Evolutionary conservation across 768 basidiomycete genomes (phyloP).

Genomic region (Amanita polypyramis): DNA sequence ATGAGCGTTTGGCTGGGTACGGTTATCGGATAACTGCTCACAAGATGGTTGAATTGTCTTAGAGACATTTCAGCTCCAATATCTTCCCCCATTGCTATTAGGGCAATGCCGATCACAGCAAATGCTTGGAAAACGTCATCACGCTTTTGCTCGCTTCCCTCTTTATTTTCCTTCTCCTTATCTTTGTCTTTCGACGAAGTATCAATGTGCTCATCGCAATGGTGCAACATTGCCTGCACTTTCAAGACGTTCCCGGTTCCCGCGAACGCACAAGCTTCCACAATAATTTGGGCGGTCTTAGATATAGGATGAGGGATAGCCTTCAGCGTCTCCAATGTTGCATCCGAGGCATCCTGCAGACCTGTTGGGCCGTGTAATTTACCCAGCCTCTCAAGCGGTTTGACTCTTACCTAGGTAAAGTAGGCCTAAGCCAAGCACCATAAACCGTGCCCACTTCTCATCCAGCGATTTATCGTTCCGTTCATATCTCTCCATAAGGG

Average conservation of each 20-base stretch:
- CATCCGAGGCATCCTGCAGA: conserved; percentile 86
- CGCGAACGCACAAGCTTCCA: conserved; percentile 90
- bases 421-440: conserved; percentile 82
- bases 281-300: conserved; percentile 82
- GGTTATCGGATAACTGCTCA: conserved; percentile 25
- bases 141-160: conserved; percentile 42
- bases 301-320: conserved; percentile 90
- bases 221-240: conserved; percentile 84
- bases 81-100: conserved; percentile 98
- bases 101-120: conserved; percentile 85
- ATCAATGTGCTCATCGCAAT: conserved; percentile 87
- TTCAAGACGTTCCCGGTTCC: conserved; percentile 94
- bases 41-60: conserved; percentile 93
- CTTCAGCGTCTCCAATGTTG: conserved; percentile 87
- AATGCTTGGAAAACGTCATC: conserved; percentile 87
- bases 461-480: conserved; percentile 62
- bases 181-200: conserved; percentile 35
- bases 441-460: conserved; percentile 92
- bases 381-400: conserved; percentile 1
- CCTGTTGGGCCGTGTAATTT: conserved; percentile 33
- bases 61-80: conserved; percentile 97
- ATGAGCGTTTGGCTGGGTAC: neutral
- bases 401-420: conserved; percentile 69
- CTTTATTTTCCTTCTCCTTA: conserved; percentile 47
- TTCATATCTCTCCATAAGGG: conserved; percentile 71